These are phyloP conservation scores for Bruguiera sexangula DNA, from an alignment of 345 rosid species.

Conservation along the genomic window DNA sequence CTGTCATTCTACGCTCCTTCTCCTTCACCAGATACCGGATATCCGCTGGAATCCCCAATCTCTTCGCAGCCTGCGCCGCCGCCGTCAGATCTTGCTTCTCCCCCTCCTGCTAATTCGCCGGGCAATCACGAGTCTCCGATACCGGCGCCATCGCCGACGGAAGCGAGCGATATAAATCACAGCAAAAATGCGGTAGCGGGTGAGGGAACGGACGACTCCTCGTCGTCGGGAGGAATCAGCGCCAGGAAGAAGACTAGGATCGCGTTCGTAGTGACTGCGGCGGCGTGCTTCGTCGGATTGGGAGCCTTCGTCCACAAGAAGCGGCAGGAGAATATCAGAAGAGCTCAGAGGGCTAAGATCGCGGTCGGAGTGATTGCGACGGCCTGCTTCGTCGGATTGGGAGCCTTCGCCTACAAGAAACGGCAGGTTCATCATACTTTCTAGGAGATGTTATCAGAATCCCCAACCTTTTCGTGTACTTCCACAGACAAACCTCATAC, in stretches of 20 bases:
- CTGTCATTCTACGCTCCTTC: slow-evolving; percentile 17
- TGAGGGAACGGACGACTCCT: not conserved
- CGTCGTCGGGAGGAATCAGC: slow-evolving; percentile 31
- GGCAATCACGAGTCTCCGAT: slow-evolving; percentile 8
- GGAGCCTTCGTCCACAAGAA: slow-evolving; percentile 57
- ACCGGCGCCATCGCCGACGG: slow-evolving; percentile 18
- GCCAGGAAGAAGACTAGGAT: slow-evolving; percentile 65
- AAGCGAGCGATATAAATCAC: slow-evolving; percentile 32
- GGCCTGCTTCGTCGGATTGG: slow-evolving; percentile 45
- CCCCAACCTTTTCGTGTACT: too few species aligned
- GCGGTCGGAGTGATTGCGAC: slow-evolving; percentile 22
- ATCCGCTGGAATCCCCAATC: slow-evolving; percentile 25
- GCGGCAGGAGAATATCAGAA: slow-evolving; percentile 61
- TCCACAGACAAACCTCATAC: too few species aligned
- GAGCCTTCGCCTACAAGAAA: slow-evolving; percentile 55
- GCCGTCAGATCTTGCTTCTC: slow-evolving; percentile 29
- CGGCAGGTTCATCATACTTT: not conserved
- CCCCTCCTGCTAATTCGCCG: slow-evolving; percentile 8
- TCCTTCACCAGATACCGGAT: slow-evolving; percentile 8
- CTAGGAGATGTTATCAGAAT: too few species aligned
- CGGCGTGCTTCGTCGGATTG: slow-evolving; percentile 43
- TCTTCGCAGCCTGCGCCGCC: slow-evolving; percentile 29
- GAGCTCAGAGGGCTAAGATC: slow-evolving; percentile 1
- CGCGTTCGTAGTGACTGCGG: slow-evolving; percentile 45
- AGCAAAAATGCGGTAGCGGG: slow-evolving; percentile 26